These are phyloP conservation scores for Acmispon strigosus DNA, from an alignment of 306 rosid genomes.

Conservation along the genomic window DNA sequence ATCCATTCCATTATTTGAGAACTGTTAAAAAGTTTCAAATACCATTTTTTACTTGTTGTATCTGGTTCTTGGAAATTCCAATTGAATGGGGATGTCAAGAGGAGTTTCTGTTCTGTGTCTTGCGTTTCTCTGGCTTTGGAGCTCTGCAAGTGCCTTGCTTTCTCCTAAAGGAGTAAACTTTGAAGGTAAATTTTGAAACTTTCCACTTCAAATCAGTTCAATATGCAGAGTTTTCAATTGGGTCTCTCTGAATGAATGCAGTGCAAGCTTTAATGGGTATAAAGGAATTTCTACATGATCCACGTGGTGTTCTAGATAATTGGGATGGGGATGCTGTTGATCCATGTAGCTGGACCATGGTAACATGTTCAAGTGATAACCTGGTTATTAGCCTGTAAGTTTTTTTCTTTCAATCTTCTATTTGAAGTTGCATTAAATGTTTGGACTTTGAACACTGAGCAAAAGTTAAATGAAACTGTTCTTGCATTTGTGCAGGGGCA, in stretches of 20 bases:
- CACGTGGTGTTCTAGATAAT: constrained; percentile 85
- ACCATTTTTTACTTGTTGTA: constrained; percentile 13
- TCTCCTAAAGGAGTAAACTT: constrained; percentile 96
- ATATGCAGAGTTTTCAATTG: constrained; percentile 24
- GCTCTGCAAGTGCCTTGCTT: constrained; percentile 57
- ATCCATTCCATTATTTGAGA: constrained; percentile 26
- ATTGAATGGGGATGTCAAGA: constrained; percentile 42
- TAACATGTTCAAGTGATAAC: constrained; percentile 84
- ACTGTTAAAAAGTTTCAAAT: constrained; percentile 17
- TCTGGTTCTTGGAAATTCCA: constrained; percentile 28
- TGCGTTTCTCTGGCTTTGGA: constrained; percentile 43
- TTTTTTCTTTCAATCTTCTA: constrained; percentile 15
- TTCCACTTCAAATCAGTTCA: neutral
- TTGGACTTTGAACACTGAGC: neutral
- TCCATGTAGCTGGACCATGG: constrained; percentile 99
- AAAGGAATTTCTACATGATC: constrained; percentile 67
- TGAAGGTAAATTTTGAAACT: constrained; percentile 57
- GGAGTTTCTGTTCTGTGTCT: constrained; percentile 41
- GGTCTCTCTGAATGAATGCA: constrained; percentile 27
- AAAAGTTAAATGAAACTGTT: constrained; percentile 22
- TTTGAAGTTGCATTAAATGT: neutral
- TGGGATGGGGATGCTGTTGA: constrained; percentile 98
- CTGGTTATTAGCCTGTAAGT: constrained; percentile 85
- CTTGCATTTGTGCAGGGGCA: constrained; percentile 53
- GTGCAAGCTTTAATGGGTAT: constrained; percentile 94